Evolutionary conservation across 2,329 filamentous ascomycete species (phyloP).

Genomic region (Xylaria hypoxylon): DNA sequence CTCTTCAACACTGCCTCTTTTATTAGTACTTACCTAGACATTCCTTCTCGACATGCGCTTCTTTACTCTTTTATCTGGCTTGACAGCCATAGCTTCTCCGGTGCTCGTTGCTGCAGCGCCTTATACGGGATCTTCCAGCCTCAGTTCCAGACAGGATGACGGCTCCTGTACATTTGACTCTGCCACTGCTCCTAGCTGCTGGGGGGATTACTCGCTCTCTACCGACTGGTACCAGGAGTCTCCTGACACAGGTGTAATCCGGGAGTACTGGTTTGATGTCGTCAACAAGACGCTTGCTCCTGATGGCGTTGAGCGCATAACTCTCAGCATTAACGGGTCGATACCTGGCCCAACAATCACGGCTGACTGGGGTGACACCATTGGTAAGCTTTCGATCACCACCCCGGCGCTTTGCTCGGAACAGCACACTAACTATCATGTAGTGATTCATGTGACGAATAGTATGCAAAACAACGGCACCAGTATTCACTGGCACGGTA

Average conservation of each 20-base stretch:
- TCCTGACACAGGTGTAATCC: slow-evolving; percentile 62
- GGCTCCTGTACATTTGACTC: slow-evolving; percentile 46
- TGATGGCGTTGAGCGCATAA: slow-evolving; percentile 58
- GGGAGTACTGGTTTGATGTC: slow-evolving; percentile 62
- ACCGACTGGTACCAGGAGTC: slow-evolving; percentile 58
- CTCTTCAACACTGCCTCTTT: slow-evolving; percentile 25
- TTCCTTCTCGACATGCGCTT: slow-evolving; percentile 40
- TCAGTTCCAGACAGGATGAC: slow-evolving; percentile 34
- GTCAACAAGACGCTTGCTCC: slow-evolving; percentile 56
- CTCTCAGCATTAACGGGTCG: slow-evolving; percentile 65
- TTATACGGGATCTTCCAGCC: slow-evolving; percentile 22
- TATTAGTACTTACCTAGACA: slow-evolving; percentile 21
- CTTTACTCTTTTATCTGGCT: slow-evolving; percentile 35
- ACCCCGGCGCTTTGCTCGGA: background rate
- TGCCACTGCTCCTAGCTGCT: slow-evolving; percentile 51
- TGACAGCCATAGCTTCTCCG: slow-evolving; percentile 38
- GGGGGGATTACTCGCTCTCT: slow-evolving; percentile 62
- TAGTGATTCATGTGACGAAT: slow-evolving; percentile 67
- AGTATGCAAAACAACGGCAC: slow-evolving; percentile 65
- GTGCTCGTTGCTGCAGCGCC: slow-evolving; percentile 42
- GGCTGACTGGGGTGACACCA: slow-evolving; percentile 60
- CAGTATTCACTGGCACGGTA: slow-evolving; percentile 71
- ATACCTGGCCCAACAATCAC: slow-evolving; percentile 70
- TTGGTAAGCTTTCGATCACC: slow-evolving; percentile 28
- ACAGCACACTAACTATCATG: slow-evolving; percentile 41